Conservation (phyloP, 2,329 filamentous ascomycete species). For the Dactylellina leptospora region DNA sequence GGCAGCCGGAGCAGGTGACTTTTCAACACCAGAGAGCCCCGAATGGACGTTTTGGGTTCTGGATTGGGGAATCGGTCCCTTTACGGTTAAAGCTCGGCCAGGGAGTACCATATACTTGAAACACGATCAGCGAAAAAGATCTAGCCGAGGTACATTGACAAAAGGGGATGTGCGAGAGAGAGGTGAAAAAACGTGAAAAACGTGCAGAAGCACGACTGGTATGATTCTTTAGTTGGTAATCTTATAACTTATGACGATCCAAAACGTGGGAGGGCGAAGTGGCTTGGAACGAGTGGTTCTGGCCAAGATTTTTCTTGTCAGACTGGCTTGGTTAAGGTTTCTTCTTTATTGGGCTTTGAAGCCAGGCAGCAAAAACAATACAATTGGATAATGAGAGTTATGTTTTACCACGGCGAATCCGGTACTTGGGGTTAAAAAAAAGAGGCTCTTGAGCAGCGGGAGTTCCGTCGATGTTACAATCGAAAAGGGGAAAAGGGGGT, state of each 20-base stretch:
- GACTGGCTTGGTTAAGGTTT: neutral
- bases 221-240: neutral
- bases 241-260: slow-evolving; percentile 1
- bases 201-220: neutral
- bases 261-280: slow-evolving; percentile 3
- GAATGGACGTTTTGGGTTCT: neutral
- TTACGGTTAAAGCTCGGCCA: neutral
- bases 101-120: neutral
- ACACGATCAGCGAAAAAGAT: slow-evolving; percentile 14
- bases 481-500: neutral
- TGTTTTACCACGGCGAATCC: neutral
- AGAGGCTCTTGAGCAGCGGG: neutral
- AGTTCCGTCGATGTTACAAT: neutral
- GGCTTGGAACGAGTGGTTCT: neutral
- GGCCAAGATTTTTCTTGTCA: neutral
- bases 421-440: neutral
- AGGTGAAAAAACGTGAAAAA: slow-evolving; percentile 4
- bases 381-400: neutral
- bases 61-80: slow-evolving; percentile 8
- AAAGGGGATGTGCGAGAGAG: neutral
- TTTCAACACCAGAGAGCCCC: neutral
- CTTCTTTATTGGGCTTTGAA: too few species aligned
- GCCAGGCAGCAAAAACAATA: slow-evolving; percentile 4
- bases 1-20: too few species aligned
- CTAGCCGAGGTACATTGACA: slow-evolving; percentile 3